Percentiles rank a stretch among this genome's conserved stretches.
Conservation (phyloP, 257 asterid species). For the Salvia miltiorrhiza region DNA sequence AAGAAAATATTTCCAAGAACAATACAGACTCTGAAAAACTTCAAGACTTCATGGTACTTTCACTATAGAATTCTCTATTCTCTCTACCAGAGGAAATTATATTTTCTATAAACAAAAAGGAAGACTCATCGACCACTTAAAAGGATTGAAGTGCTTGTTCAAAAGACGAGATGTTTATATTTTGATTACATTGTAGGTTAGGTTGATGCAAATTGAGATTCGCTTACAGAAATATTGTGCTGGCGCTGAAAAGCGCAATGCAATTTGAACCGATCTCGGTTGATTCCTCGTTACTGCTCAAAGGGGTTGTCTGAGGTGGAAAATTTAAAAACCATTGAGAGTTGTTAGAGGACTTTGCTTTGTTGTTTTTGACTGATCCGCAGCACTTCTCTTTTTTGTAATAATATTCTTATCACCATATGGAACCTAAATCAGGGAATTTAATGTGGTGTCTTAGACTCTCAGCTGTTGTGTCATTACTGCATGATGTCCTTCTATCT, state of each 20-base stretch:
- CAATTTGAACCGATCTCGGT: too few relatives aligned
- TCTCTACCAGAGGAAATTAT: neutral
- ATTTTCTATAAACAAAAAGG: constrained; percentile 1
- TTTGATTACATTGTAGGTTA: constrained; percentile 9
- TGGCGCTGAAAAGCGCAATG: neutral
- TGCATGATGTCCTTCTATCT: neutral
- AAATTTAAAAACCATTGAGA: neutral
- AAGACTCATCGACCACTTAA: neutral
- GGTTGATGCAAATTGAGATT: constrained; percentile 6
- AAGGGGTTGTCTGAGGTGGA: constrained; percentile 7
- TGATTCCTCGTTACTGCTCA: too few relatives aligned
- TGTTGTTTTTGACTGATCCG: neutral
- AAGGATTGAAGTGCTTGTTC: neutral
- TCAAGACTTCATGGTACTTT: constrained; percentile 62
- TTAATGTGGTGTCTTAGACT: neutral
- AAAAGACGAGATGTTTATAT: neutral
- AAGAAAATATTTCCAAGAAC: constrained; percentile 60
- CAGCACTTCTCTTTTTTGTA: neutral
- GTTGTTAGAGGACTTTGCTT: neutral
- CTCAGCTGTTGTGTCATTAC: neutral
- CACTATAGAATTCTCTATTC: constrained; percentile 12
- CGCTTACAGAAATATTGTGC: neutral
- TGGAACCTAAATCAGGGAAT: neutral
- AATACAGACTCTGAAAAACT: constrained; percentile 60
- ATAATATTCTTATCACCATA: neutral